These are phyloP conservation scores for Phycomyces blakesleeanus DNA, from an alignment of 192 early-diverging fungal genomes.

Conservation along the genomic window DNA sequence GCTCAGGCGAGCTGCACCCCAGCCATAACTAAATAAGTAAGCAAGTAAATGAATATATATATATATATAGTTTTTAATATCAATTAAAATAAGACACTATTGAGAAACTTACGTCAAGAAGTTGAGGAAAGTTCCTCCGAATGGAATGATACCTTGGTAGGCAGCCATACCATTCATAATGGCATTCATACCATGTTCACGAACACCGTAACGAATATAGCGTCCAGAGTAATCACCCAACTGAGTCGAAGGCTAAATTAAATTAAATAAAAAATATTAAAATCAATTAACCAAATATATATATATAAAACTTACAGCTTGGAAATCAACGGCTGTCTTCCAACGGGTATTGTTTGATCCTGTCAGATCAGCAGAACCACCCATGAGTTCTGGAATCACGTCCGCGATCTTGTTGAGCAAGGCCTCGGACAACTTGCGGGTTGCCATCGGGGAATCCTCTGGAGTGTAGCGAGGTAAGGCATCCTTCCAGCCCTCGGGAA, in stretches of 20 bases:
- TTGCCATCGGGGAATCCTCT: slow-evolving; percentile 68
- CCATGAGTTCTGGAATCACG: slow-evolving; percentile 75
- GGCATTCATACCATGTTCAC: slow-evolving; percentile 95
- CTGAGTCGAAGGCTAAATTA: slow-evolving; percentile 37
- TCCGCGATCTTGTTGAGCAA: slow-evolving; percentile 79
- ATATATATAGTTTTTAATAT: too few species aligned
- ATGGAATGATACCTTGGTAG: slow-evolving; percentile 86
- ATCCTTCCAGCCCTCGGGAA: slow-evolving; percentile 66
- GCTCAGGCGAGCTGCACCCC: slow-evolving; percentile 80
- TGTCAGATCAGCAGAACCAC: slow-evolving; percentile 95
- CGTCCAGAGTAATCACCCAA: slow-evolving; percentile 80
- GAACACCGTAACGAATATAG: slow-evolving; percentile 90
- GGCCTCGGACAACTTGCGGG: slow-evolving; percentile 81
- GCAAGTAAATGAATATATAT: too few species aligned
- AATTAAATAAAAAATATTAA: too few species aligned
- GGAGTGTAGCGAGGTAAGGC: slow-evolving; percentile 76
- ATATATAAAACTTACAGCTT: slow-evolving; percentile 55
- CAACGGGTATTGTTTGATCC: slow-evolving; percentile 91
- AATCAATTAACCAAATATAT: too few species aligned
- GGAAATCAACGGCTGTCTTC: slow-evolving; percentile 90
- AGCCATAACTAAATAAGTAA: slow-evolving; percentile 64
- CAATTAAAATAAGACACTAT: neutral
- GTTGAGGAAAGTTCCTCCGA: slow-evolving; percentile 88
- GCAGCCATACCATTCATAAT: slow-evolving; percentile 85
- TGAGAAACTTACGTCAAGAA: slow-evolving; percentile 52